These are phyloP conservation scores for Tuctoria greenei DNA, from an alignment of 176 grass and related monocot species.

Conservation along the genomic window DNA sequence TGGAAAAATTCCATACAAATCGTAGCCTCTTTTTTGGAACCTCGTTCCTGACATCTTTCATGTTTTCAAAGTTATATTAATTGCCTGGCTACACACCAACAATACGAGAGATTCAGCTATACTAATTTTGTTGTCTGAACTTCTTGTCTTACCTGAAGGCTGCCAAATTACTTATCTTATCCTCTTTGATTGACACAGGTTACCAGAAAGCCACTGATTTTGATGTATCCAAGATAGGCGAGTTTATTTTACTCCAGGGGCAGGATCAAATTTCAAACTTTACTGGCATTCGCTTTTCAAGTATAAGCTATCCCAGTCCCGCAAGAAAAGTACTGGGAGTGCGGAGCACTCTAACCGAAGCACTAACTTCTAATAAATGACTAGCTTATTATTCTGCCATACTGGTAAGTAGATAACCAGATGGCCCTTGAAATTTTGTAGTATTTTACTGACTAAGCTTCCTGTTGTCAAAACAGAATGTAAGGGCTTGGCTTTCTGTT, in stretches of 20 bases:
- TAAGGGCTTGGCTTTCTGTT: constrained; percentile 4
- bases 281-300: constrained; percentile 24
- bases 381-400: constrained; percentile 34
- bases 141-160: constrained; percentile 5
- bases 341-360: constrained; percentile 16
- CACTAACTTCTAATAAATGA: constrained; percentile 42
- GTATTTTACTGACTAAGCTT: constrained; percentile 1
- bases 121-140: not conserved
- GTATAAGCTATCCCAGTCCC: constrained; percentile 13
- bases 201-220: constrained; percentile 90
- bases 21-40: not conserved
- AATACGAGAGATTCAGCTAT: constrained; percentile 7
- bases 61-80: not conserved
- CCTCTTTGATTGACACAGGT: constrained; percentile 50
- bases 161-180: constrained; percentile 16
- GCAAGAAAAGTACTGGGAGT: constrained; percentile 12
- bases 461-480: not conserved
- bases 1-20: not conserved
- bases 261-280: constrained; percentile 21
- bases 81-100: not conserved
- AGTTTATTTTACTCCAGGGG: constrained; percentile 24
- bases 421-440: not conserved
- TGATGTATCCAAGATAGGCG: constrained; percentile 26
- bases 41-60: not conserved
- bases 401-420: constrained; percentile 19